Evolutionary conservation across 2,329 filamentous ascomycete genomes (phyloP), one percentile per base, ranked within the genome.

Genomic region (Hypoxylon sp.): DNA sequence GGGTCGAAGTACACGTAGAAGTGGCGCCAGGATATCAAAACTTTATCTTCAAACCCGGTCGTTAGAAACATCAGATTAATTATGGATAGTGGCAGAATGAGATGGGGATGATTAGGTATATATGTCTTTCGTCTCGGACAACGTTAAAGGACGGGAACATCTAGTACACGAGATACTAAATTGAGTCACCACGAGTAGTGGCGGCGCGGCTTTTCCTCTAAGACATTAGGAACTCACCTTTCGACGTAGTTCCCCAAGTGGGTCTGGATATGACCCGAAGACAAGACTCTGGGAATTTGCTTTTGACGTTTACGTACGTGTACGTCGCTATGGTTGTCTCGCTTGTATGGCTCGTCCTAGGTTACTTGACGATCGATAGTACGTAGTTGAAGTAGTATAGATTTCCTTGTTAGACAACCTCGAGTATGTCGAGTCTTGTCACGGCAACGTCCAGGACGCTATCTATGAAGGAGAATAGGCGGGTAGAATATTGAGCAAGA

Each of bases 1-100:
- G 46, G 32, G 32, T 30, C 30, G 57, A 6, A 56, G 56, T 52
- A 46, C 52, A 67, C 65, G 65, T 60, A 63, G 60, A 32, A 68
- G 71, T 73, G 70, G 74, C 69, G 74, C 73, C 62, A 72, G 67
- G 66, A 72, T 73, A 63, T 67, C 69, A 61, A 74, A 70, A 72
- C 65, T 70, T 60, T 71, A 63, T 66, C 67, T 69, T 71, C 60
- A 63, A 58, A 67, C 52, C 62, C 50, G 45, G 62, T 60, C 63
- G 68, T 75, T 73, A 75, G 74, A 73, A 65, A 68, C 46, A 60
- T 70, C 65, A 70, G 60, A 65, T 32, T 51, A 51, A 50, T 48
- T 46, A 68, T 34, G 48, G 53, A 30, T 66, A 17, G 62, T 67
- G 65, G 69, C 61, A 62, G 67, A 55, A 59, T 50, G 65, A 64